Conservation (phyloP, 148 eudicot species). For the Rhododendron molle region DNA sequence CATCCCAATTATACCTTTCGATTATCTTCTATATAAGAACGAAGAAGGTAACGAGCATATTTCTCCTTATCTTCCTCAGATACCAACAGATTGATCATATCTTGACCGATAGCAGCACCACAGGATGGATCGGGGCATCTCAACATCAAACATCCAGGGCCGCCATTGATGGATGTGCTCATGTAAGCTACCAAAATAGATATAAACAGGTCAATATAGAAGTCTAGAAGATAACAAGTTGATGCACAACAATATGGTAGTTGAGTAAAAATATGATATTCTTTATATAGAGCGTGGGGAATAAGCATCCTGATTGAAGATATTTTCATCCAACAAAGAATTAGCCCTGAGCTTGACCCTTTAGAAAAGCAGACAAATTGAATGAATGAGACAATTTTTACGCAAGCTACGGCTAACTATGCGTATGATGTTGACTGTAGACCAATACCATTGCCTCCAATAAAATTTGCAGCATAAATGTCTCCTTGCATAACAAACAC, state of each 20-base stretch:
- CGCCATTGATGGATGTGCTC: slow-evolving; percentile 46
- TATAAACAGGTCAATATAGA: slow-evolving; percentile 4
- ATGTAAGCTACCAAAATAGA: slow-evolving; percentile 41
- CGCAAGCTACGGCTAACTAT: not conserved
- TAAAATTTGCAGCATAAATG: not conserved
- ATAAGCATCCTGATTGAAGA: not conserved
- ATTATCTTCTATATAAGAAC: slow-evolving; percentile 50
- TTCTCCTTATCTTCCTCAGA: slow-evolving; percentile 41
- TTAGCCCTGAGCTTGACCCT: not conserved
- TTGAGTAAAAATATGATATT: not conserved
- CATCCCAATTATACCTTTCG: slow-evolving; percentile 35
- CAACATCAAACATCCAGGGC: slow-evolving; percentile 62
- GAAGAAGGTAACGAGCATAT: slow-evolving; percentile 37
- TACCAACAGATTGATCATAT: slow-evolving; percentile 39
- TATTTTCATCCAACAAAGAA: not conserved
- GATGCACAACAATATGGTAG: not conserved
- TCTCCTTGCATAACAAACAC: not conserved
- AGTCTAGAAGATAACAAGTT: not conserved
- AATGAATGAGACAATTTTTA: not conserved
- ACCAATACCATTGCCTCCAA: not conserved
- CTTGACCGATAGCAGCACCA: slow-evolving; percentile 55
- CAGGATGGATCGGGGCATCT: slow-evolving; percentile 64
- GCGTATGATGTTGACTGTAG: not conserved
- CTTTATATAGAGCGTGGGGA: not conserved
- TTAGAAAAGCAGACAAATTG: not conserved